phyloP scores from a whole-genome alignment of 495 filamentous ascomycete genomes.

The Annulohypoxylon stygium region DNA sequence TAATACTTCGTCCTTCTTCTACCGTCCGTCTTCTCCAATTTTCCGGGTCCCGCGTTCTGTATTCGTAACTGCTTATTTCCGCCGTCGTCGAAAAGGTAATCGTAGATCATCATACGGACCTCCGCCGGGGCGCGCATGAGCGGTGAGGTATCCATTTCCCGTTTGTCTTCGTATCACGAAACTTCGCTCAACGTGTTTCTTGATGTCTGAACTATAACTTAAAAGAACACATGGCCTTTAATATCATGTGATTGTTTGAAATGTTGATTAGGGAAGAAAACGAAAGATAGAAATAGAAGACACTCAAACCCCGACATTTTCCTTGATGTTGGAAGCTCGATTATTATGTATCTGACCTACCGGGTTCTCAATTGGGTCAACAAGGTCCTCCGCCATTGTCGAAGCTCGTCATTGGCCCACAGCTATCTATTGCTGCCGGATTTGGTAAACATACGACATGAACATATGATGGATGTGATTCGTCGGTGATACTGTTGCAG shows the following conservation, averaged over 20 bases:
- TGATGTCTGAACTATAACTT: neutral
- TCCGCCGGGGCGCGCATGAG: constrained; percentile 61
- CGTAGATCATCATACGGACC: constrained; percentile 69
- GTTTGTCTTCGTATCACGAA: neutral
- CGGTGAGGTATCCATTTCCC: constrained; percentile 40
- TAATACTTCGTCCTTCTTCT: constrained; percentile 50
- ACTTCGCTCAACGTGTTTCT: too few relatives aligned
- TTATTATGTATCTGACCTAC: constrained; percentile 23
- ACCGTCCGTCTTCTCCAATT: constrained; percentile 17
- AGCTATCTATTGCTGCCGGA: neutral
- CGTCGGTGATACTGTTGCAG: neutral
- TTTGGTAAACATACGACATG: neutral
- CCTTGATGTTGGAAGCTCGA: constrained; percentile 4
- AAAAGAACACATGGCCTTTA: neutral
- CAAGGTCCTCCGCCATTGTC: constrained; percentile 32
- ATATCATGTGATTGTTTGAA: neutral
- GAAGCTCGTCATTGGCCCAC: neutral
- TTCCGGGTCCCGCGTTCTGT: constrained; percentile 39
- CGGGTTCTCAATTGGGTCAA: constrained; percentile 45
- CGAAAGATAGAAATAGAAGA: neutral
- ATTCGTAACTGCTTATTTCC: constrained; percentile 45
- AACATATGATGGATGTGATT: constrained; percentile 1
- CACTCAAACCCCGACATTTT: neutral
- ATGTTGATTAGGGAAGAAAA: neutral
- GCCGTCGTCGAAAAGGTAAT: constrained; percentile 63